Conservation (phyloP, 78 protist species). For the Protostelium mycophagum region DNA sequence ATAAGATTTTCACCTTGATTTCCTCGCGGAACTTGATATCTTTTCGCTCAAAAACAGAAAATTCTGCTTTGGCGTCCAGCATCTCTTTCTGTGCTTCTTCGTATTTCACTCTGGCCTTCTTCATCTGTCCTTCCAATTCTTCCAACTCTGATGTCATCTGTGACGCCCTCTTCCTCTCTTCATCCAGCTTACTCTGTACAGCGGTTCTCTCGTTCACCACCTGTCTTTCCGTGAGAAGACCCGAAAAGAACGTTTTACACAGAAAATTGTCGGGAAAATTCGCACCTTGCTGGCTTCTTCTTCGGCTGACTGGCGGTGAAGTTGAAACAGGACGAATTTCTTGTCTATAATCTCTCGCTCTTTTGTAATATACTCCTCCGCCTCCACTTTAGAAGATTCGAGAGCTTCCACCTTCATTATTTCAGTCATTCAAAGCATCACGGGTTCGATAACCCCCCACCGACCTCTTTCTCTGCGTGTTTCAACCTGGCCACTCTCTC, state of each 20-base stretch:
- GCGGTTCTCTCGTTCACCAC: not conserved
- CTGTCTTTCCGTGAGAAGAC: not conserved
- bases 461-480: slow-evolving; percentile 41
- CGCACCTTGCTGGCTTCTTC: slow-evolving; percentile 12
- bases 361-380: slow-evolving; percentile 69
- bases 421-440: not conserved
- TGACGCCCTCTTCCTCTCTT: not conserved
- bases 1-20: not conserved
- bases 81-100: slow-evolving; percentile 9
- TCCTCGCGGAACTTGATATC: slow-evolving; percentile 27
- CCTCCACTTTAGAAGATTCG: slow-evolving; percentile 84
- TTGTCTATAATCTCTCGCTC: slow-evolving; percentile 35
- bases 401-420: slow-evolving; percentile 25
- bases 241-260: not conserved
- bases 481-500: slow-evolving; percentile 56
- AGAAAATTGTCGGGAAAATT: too few species aligned
- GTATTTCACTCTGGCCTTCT: slow-evolving; percentile 13
- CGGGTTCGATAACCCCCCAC: slow-evolving; percentile 6
- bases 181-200: not conserved
- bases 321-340: slow-evolving; percentile 8
- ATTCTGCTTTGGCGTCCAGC: slow-evolving; percentile 13
- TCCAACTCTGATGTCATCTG: slow-evolving; percentile 7
- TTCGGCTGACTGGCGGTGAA: not conserved
- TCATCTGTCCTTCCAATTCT: slow-evolving; percentile 15
- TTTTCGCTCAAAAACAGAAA: slow-evolving; percentile 2